These are phyloP conservation scores for Pythium biforme DNA, from an alignment of 352 stramenopile species.

Conservation along the genomic window DNA sequence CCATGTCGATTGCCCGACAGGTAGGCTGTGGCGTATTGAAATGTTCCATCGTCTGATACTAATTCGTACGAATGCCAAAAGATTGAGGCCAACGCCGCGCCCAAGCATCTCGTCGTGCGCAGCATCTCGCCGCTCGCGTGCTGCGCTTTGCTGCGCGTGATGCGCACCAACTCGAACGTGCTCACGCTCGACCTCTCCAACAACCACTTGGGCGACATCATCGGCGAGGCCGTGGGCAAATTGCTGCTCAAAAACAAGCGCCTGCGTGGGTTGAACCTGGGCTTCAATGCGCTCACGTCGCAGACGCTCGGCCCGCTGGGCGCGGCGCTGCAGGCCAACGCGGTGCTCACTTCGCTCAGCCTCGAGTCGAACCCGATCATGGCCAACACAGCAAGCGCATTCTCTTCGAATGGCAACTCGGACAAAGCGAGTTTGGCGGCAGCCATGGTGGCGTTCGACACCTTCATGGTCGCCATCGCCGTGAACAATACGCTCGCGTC, in stretches of 20 bases:
- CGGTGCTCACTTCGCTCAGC: slow-evolving; percentile 48
- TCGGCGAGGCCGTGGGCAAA: slow-evolving; percentile 41
- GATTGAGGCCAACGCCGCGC: slow-evolving; percentile 48
- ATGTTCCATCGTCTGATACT: not conserved
- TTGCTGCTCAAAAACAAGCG: slow-evolving; percentile 60
- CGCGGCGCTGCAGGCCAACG: slow-evolving; percentile 39
- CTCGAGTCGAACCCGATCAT: slow-evolving; percentile 60
- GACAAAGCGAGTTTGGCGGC: not conserved
- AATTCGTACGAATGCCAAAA: slow-evolving; percentile 16
- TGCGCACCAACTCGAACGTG: slow-evolving; percentile 60
- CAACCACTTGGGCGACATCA: slow-evolving; percentile 47
- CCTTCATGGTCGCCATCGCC: slow-evolving; percentile 41
- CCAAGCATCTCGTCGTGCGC: slow-evolving; percentile 48
- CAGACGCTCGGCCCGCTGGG: slow-evolving; percentile 37
- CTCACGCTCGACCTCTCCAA: slow-evolving; percentile 57
- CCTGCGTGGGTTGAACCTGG: slow-evolving; percentile 51
- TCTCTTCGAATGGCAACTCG: not conserved
- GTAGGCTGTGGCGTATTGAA: slow-evolving; percentile 4
- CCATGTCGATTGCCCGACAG: slow-evolving; percentile 45
- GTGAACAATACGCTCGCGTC: slow-evolving; percentile 41
- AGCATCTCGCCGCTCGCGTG: slow-evolving; percentile 48
- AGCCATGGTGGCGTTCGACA: slow-evolving; percentile 32
- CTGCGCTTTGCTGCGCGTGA: slow-evolving; percentile 53
- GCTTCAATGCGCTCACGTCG: slow-evolving; percentile 53
- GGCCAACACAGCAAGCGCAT: slow-evolving; percentile 22